A percentile compares a stretch with the other conserved stretches of the same genome.
Evolutionary conservation across 176 grass and related monocot genomes (phyloP).

Genomic region (Hyparrhenia diplandra): DNA sequence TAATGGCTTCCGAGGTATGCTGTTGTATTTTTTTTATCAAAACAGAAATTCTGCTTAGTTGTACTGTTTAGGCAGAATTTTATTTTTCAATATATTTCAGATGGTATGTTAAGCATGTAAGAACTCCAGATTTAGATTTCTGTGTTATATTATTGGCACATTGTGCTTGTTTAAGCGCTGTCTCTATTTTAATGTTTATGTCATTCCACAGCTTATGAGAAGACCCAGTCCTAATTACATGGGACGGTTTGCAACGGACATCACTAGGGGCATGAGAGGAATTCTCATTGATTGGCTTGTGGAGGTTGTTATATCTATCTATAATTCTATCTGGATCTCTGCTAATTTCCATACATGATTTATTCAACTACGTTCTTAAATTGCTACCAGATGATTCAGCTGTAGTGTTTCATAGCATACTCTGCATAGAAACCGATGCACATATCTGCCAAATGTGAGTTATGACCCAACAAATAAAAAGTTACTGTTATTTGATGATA

Average conservation of each 20-base stretch:
- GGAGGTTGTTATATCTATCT: conserved; percentile 35
- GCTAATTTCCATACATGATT: not conserved
- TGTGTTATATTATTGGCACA: not conserved
- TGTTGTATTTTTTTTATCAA: not conserved
- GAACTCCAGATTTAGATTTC: not conserved
- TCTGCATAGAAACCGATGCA: not conserved
- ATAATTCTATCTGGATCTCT: not conserved
- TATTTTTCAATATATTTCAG: not conserved
- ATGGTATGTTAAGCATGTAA: not conserved
- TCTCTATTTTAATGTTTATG: not conserved
- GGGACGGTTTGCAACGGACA: conserved; percentile 19
- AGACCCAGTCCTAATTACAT: conserved; percentile 22
- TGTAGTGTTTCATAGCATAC: not conserved
- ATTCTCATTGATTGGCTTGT: conserved; percentile 67
- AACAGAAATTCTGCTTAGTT: not conserved
- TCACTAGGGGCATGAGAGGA: conserved; percentile 42
- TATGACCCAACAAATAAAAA: not conserved
- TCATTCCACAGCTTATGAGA: conserved; percentile 37
- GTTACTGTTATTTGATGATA: not conserved
- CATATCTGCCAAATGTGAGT: not conserved
- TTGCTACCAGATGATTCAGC: not conserved
- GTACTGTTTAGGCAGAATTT: not conserved
- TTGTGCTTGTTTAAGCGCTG: not conserved
- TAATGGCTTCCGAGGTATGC: conserved; percentile 47
- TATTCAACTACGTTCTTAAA: not conserved